These are phyloP conservation scores for Nakazawaea siamensis DNA, from an alignment of 805 yeast species.

Conservation along the genomic window DNA sequence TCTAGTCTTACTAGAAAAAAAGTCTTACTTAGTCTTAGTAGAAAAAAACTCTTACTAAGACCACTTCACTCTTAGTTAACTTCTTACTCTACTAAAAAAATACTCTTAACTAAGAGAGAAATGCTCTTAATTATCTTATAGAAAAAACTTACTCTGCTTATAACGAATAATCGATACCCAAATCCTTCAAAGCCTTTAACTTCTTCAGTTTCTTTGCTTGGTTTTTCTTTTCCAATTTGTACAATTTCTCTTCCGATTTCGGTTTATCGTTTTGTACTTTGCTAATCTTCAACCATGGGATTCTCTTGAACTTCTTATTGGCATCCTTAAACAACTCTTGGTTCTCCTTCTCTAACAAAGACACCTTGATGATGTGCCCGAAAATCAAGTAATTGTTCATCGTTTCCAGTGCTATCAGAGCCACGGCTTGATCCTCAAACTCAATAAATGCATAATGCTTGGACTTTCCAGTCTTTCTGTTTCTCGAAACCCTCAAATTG, in stretches of 20 bases:
- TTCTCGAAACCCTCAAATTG: constrained; percentile 75
- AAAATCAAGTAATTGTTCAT: constrained; percentile 90
- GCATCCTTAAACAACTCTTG: constrained; percentile 53
- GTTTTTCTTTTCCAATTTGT: constrained; percentile 38
- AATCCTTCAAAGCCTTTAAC: constrained; percentile 38
- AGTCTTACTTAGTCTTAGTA: too few relatives aligned
- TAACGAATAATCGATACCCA: constrained; percentile 49
- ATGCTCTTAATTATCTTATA: too few relatives aligned
- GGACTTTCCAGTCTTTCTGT: constrained; percentile 82
- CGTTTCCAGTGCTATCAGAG: constrained; percentile 84
- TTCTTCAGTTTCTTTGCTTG: constrained; percentile 33
- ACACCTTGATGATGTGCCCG: constrained; percentile 73
- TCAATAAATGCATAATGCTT: constrained; percentile 91
- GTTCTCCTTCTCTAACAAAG: constrained; percentile 45
- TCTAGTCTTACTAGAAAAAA: too few relatives aligned
- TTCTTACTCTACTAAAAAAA: too few relatives aligned
- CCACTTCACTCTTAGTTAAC: too few relatives aligned
- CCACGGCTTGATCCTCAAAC: constrained; percentile 66
- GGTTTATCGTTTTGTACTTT: constrained; percentile 47
- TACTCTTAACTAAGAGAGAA: too few relatives aligned
- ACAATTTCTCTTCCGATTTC: constrained; percentile 51
- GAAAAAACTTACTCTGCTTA: too few relatives aligned
- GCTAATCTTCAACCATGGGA: constrained; percentile 53
- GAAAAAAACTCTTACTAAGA: too few relatives aligned
- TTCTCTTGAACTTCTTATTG: constrained; percentile 42